Percentiles rank a stretch among this genome's conserved stretches.
Conservation (phyloP, 2,329 filamentous ascomycete genomes). For the Blastomyces emzantsi region DNA sequence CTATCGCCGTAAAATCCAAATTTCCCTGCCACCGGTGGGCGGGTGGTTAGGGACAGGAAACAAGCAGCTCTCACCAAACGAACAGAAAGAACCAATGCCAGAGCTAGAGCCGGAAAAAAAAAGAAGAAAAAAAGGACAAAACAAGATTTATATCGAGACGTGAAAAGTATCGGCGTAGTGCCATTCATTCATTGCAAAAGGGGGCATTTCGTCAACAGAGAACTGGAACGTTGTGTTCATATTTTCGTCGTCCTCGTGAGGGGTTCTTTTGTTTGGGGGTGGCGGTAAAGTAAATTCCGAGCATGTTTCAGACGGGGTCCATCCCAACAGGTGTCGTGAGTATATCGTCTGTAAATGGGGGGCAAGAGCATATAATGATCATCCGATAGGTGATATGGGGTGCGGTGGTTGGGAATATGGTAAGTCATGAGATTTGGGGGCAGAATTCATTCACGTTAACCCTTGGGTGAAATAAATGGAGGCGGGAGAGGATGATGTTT, state of each 20-base stretch:
- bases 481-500: slow-evolving; percentile 23
- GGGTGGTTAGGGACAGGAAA: too few species aligned
- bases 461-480: background rate
- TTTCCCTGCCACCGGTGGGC: too few species aligned
- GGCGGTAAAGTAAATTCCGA: background rate
- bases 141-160: slow-evolving; percentile 12
- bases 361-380: background rate
- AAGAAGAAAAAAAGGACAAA: background rate
- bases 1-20: too few species aligned
- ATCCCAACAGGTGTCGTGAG: background rate
- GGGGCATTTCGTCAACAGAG: background rate
- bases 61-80: background rate
- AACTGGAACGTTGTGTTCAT: background rate
- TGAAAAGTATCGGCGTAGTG: slow-evolving; percentile 15
- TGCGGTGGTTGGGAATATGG: background rate
- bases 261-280: background rate
- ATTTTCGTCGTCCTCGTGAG: slow-evolving; percentile 7
- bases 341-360: background rate
- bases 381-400: background rate
- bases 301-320: background rate
- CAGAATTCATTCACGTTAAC: background rate
- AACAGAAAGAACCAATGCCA: background rate
- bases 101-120: background rate
- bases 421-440: background rate
- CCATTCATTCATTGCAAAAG: slow-evolving; percentile 5